Base-by-base conservation (phyloP, 441 rosid species). In the Oxalis stricta region DNA sequence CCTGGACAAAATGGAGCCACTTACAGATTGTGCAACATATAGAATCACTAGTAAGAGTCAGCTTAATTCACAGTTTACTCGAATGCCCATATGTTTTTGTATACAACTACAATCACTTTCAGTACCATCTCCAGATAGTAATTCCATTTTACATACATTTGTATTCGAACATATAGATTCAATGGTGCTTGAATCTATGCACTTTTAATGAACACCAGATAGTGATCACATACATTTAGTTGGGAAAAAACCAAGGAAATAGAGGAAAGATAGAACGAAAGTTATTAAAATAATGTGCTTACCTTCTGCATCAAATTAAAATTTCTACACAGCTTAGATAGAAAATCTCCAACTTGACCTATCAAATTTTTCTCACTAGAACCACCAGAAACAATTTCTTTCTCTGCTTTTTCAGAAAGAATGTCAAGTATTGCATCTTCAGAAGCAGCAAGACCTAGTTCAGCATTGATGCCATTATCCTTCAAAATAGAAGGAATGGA, bases 401-500 rank as follows among this genome's bases (percentile, higher is more conserved):
- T 77, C 70, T 87, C 96, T 43, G 99, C 79, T 72, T 69, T 76
- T 57, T 92, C 99, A 38, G 84, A 76, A 10, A 87, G 82, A 15
- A 77, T 54, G 68, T 92, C 99, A 55, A 92, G 79, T 36, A 68
- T 44, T 36, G 88, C 94, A 62, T 86, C 99, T 64, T 82, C 92
- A 14, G 99, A 87, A 64, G 95, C 96, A 51, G 83, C 83, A 53
- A 92, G 73, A 44, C 99, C 99, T 24, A 92, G 68, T 66, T 92
- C 97, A 46, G 91, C 88, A 76, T 75, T 92, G 48, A 92, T 92
- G 60, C 75, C 60, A 60, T 60, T 63, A 33, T 71, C 87, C 99
- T 92, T 72, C 51, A 55, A 48, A 35, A 45, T 64, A 56, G 44
- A n/a, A 23, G 31, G 7, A 36, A 34, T 24, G 24, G 19, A 13